These are phyloP conservation scores for Rhododendron vialii DNA, from an alignment of 148 eudicot species.

Conservation along the genomic window DNA sequence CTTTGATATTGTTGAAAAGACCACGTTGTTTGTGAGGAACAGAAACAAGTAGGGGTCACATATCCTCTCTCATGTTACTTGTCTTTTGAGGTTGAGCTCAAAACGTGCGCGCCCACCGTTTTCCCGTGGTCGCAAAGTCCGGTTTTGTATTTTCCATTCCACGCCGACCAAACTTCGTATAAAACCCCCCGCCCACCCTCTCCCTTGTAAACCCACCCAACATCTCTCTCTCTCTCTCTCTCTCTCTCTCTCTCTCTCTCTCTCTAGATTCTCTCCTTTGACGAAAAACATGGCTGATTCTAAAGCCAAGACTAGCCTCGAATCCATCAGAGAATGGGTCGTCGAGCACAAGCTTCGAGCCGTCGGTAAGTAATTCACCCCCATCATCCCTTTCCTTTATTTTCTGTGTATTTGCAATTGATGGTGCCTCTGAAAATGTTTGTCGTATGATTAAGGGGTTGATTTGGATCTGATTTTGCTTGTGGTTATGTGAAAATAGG, in stretches of 20 bases:
- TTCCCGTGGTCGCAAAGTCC: not conserved
- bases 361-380: slow-evolving; percentile 33
- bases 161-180: not conserved
- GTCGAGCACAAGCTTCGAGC: slow-evolving; percentile 62
- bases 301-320: slow-evolving; percentile 27
- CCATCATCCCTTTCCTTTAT: not conserved
- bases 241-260: not conserved
- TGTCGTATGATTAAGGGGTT: not conserved
- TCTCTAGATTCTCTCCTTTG: not conserved
- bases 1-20: too few relatives aligned
- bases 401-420: not conserved
- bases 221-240: too few relatives aligned
- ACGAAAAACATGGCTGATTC: slow-evolving; percentile 37
- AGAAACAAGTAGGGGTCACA: not conserved
- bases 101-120: slow-evolving; percentile 6
- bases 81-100: not conserved
- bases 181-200: not conserved
- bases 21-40: too few relatives aligned
- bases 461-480: not conserved
- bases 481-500: slow-evolving; percentile 27
- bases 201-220: not conserved
- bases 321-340: slow-evolving; percentile 48
- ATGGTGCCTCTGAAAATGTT: not conserved
- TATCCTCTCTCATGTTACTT: not conserved
- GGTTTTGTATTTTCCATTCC: not conserved